Base-by-base conservation (phyloP, 192 early-diverging fungal genomes). In the Coemansia sp. region DNA sequence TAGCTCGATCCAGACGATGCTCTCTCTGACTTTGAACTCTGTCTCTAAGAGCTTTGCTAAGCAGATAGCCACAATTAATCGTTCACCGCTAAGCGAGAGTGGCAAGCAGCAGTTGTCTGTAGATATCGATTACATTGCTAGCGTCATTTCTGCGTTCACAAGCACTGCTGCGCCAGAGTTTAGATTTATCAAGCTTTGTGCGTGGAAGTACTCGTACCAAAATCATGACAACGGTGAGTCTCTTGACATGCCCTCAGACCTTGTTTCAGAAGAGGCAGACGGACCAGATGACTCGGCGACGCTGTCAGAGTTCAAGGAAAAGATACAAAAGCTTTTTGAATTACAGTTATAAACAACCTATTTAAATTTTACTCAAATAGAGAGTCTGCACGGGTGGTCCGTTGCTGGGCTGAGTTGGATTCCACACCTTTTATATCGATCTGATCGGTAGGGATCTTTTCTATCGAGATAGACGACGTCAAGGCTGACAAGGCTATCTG, bases 91-190 rank as follows among this genome's bases (percentile, higher is more conserved):
- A 27, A 77, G 64, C 23, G 50, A 22, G 14, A 38, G 53, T 8
- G 68, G 64, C 3, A 51, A 19, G 38, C 61, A 53, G 43, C 74
- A 78, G 57, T 49, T 78, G 21, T 48, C 43, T 10, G 68, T 69
- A 5, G 74, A 78, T 33, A 58, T 60, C 1, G 69, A 71, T 21
- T 78, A 78, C 30, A 64, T 78, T 34, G 43, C 64, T 17, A 71
- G 69, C 40, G 69, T 78, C 8, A 69, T 62, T 0, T 34, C 57
- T 6, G 63, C 74, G 22, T 71, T 78, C 54, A 59, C 53, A 2
- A 33, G 42, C 4, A 8, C 42, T 11, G 15, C 53, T 0, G 46
- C 50, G 10, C 39, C 45, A 14, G 68, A 67, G 27, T 71, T 77
- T 64, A 60, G 51, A 4, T 53, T 21, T 7, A 37, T 77, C 41